phyloP scores from a whole-genome alignment of 805 yeast genomes.

The Yueomyces sinensis region DNA sequence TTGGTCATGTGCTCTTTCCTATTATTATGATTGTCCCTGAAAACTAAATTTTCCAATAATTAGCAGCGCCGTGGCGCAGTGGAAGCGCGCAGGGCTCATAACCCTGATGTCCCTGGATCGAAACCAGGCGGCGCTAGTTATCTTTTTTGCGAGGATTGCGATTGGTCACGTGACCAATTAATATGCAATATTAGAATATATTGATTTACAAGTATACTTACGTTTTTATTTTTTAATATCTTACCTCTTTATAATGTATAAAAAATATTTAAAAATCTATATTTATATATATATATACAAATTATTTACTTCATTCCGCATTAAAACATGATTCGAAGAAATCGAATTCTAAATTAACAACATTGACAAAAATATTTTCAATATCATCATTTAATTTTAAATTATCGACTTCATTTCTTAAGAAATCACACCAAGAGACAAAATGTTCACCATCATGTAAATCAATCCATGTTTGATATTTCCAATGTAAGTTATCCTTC shows the following conservation, averaged over 20 bases:
- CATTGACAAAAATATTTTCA: slow-evolving; percentile 21
- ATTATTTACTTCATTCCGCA: slow-evolving; percentile 7
- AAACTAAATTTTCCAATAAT: no score
- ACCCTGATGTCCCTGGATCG: slow-evolving; percentile 97
- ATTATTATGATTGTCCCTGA: no score
- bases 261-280: no score
- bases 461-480: slow-evolving; percentile 37
- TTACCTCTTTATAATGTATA: no score
- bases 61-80: slow-evolving; percentile 98
- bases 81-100: slow-evolving; percentile 99
- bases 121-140: slow-evolving; percentile 34
- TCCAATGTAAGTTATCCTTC: slow-evolving; percentile 27
- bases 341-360: slow-evolving; percentile 29
- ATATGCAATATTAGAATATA: no score
- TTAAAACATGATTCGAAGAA: slow-evolving; percentile 38
- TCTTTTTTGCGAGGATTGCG: no score
- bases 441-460: slow-evolving; percentile 39
- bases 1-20: no score
- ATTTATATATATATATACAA: no score
- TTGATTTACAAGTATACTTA: no score
- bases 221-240: no score
- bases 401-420: slow-evolving; percentile 30
- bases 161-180: no score
- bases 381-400: slow-evolving; percentile 21
- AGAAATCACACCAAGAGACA: slow-evolving; percentile 34